A percentile compares a stretch with the other conserved stretches of the same genome.
Evolutionary conservation across 441 rosid species (phyloP).

Genomic region (Erodium chrysanthum): DNA sequence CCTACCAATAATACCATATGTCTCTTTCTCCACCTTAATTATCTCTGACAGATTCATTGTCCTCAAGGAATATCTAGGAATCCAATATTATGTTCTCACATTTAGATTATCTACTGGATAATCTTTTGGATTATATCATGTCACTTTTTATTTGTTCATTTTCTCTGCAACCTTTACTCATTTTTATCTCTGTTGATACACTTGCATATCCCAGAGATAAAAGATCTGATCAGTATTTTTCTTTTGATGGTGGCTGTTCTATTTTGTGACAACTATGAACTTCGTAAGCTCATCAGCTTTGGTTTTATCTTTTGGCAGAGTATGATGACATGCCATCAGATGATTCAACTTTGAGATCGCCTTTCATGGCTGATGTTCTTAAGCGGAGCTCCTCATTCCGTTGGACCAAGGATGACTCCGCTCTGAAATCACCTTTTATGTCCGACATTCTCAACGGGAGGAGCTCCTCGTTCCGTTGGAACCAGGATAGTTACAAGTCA

Average conservation of each 20-base stretch:
- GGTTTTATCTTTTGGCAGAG: constrained; percentile 34
- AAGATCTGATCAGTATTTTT: not conserved
- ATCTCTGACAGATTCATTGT: too few relatives aligned
- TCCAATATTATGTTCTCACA: not conserved
- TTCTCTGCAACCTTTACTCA: not conserved
- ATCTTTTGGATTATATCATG: not conserved
- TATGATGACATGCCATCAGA: constrained; percentile 46
- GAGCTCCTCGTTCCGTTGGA: constrained; percentile 67
- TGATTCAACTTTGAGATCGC: constrained; percentile 35
- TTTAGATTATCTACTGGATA: not conserved
- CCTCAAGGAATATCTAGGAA: not conserved
- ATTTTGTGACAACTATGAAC: not conserved
- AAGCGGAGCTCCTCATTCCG: constrained; percentile 57
- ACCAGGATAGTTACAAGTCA: constrained; percentile 54
- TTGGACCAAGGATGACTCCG: constrained; percentile 48
- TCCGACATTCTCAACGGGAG: constrained; percentile 55
- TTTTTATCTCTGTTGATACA: not conserved
- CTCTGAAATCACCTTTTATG: constrained; percentile 37
- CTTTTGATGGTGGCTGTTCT: not conserved
- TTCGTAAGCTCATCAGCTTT: not conserved
- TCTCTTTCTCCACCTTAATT: too few relatives aligned
- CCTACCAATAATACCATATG: too few relatives aligned
- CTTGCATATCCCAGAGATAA: not conserved
- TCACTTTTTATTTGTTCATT: not conserved
- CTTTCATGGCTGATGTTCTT: constrained; percentile 53